A percentile compares a stretch with the other conserved stretches of the same genome.
Conservation (phyloP, 1,139 yeast species). For the Yamadazyma diospyri region DNA sequence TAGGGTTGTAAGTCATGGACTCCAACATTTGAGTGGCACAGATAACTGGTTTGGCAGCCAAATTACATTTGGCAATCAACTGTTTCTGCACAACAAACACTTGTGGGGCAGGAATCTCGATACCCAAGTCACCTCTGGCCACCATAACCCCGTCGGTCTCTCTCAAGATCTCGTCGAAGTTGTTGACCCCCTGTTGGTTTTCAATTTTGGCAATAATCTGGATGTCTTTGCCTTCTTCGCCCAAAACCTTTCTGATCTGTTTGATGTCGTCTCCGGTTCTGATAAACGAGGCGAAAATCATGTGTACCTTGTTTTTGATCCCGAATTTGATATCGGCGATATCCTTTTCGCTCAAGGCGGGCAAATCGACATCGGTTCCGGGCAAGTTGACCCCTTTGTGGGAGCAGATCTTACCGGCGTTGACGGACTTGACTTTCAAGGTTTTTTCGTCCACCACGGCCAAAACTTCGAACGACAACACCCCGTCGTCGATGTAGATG, state of each 20-base stretch:
- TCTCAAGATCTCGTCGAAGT: constrained; percentile 90
- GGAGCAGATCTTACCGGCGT: constrained; percentile 92
- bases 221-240: constrained; percentile 94
- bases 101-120: constrained; percentile 98
- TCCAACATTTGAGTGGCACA: constrained; percentile 99
- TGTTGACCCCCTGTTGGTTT: constrained; percentile 99
- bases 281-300: constrained; percentile 97
- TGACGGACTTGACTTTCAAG: constrained; percentile 82
- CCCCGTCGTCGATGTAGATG: constrained; percentile 97
- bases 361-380: constrained; percentile 97
- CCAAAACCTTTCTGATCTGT: constrained; percentile 89
- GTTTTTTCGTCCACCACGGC: constrained; percentile 77
- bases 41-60: constrained; percentile 98
- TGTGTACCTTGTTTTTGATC: constrained; percentile 94
- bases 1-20: constrained; percentile 98
- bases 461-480: constrained; percentile 86
- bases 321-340: constrained; percentile 87
- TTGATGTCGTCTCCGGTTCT: constrained; percentile 88
- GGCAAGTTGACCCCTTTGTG: constrained; percentile 99
- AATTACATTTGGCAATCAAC: constrained; percentile 97
- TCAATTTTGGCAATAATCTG: constrained; percentile 97
- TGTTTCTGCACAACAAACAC: constrained; percentile 98
- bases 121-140: constrained; percentile 99
- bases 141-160: constrained; percentile 99
- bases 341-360: constrained; percentile 97